These are phyloP conservation scores for Prunus fruticosa DNA, from an alignment of 306 rosid genomes.

Conservation along the genomic window DNA sequence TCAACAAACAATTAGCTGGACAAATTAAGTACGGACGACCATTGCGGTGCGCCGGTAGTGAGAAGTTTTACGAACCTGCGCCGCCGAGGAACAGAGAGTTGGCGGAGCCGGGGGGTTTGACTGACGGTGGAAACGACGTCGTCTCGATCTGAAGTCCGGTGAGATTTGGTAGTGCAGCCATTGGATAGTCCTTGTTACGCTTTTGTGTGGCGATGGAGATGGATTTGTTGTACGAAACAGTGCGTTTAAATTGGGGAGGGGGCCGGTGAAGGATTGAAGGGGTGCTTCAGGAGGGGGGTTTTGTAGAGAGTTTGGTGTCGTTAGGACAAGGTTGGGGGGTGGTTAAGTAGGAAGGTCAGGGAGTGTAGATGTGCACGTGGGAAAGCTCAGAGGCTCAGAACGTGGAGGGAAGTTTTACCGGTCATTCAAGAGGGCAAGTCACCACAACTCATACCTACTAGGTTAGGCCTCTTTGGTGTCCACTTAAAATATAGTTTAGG, in stretches of 20 bases:
- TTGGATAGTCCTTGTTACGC: background rate
- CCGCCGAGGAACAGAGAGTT: constrained; percentile 47
- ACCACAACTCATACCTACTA: too few relatives aligned
- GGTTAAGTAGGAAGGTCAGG: too few relatives aligned
- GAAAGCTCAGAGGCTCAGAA: too few relatives aligned
- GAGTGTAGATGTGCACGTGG: too few relatives aligned
- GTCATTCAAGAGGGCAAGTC: too few relatives aligned
- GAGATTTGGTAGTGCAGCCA: background rate
- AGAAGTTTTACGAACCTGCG: constrained; percentile 14
- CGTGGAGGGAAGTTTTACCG: too few relatives aligned
- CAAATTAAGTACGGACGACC: background rate
- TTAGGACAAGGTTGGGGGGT: too few relatives aligned
- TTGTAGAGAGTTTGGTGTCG: background rate
- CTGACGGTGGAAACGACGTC: constrained; percentile 24
- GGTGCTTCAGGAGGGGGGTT: background rate
- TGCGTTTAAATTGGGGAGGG: background rate
- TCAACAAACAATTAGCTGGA: background rate
- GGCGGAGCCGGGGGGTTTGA: constrained; percentile 43
- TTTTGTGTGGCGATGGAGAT: background rate
- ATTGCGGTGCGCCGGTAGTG: background rate
- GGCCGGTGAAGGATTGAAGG: background rate
- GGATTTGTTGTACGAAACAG: background rate
- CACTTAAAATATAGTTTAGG: too few relatives aligned
- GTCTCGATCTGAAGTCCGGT: constrained; percentile 36
- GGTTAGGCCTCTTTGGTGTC: too few relatives aligned